Base-by-base conservation (phyloP, 345 rosid species). In the Isatis tinctoria region DNA sequence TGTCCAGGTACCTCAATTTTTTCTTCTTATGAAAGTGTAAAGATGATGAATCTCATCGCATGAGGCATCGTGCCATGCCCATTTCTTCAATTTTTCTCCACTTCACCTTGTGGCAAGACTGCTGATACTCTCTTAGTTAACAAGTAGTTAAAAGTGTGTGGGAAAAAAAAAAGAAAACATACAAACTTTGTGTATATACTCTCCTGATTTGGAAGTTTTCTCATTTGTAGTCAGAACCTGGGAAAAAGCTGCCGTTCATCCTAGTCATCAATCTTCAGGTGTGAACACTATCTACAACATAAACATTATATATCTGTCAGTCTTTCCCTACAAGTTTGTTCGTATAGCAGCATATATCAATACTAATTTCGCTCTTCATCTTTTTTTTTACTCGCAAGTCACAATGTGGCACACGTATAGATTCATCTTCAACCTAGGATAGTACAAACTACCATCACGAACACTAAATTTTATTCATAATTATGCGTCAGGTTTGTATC, bases 221-320 rank as follows among this genome's bases (percentile, higher is more conserved):
- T 69, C 53, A 43, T 75, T 75, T 88, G 76, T 90, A 95, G 99
- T 87, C 92, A 12, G 93, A 88, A 74, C 84, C 87, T 17, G 98
- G 96, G 65, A 95, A 95, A 75, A 88, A 80, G 85, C 92, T 95
- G 68, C 98, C 99, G 0, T 92, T 95, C 80, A 78, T 95, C 76
- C 90, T 95, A 20, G 78, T 90, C 68, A 58, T 92, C 77, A 92
- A 92, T 79, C 97, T 95, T 39, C 96, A 95, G 98, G 99, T 95
- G 39, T 48, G 73, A 58, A 58, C 48, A 47, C 58, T 30, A 56
- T 65, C 40, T 69, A 16, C 33, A 71, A 69, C 70, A 43, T 24
- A 44, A 53, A 45, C 22, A 24, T 24, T 39, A 32, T 75, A 37
- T 3, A 68, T 60, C 33, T 60, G 3, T 60, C 61, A 53, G 18